phyloP scores from a whole-genome alignment of 305 asterid species.

The Fraxinus xanthoxyloides region DNA sequence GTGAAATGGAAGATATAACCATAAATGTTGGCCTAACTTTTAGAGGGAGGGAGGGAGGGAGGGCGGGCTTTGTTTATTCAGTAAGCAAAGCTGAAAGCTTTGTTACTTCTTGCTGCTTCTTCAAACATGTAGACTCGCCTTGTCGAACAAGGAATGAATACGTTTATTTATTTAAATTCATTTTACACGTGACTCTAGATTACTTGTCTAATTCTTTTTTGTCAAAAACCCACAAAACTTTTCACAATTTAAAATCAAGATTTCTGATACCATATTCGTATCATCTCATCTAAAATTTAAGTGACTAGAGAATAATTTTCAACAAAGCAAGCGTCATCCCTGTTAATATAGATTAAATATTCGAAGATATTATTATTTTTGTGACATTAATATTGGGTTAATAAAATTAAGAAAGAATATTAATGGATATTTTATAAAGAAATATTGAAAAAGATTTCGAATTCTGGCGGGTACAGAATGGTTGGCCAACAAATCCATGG shows the following conservation, averaged over 20 bases:
- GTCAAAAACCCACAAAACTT: no score
- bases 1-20: constrained; percentile 38
- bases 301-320: background rate
- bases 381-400: background rate
- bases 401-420: background rate
- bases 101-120: constrained; percentile 17
- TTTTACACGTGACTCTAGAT: background rate
- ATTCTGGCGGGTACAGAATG: constrained; percentile 49
- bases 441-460: constrained; percentile 23
- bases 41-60: background rate
- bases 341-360: background rate
- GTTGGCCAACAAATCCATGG: constrained; percentile 39
- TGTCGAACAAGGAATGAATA: background rate
- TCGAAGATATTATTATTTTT: background rate
- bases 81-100: constrained; percentile 56
- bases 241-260: background rate
- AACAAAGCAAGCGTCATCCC: background rate
- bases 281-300: background rate
- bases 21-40: constrained; percentile 73
- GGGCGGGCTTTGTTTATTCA: constrained; percentile 37
- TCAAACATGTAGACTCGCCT: constrained; percentile 8
- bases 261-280: background rate
- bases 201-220: background rate
- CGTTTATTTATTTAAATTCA: background rate
- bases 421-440: background rate